Evolutionary conservation across 2,329 filamentous ascomycete genomes (phyloP), one percentile per base, ranked within the genome.

Genomic region (Colletotrichum truncatum): DNA sequence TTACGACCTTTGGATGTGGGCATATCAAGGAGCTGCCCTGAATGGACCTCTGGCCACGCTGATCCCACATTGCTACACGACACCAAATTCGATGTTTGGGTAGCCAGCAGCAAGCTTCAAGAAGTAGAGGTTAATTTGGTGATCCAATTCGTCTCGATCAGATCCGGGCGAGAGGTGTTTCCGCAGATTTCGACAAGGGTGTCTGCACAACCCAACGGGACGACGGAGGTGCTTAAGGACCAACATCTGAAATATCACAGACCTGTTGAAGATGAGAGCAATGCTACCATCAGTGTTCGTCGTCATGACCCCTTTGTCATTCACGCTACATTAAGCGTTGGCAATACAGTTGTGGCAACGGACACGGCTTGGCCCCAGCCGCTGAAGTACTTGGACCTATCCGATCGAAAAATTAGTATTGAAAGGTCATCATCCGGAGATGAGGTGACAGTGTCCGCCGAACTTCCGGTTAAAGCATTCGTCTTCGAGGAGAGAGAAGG

Each of bases 351-450:
- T 14, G 71, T 86, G 2, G 80, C 85, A 4, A 75, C 81, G 12
- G 84, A 86, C 62, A 77, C 81, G 10, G 84, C 85, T 26, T 90
- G 88, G 87, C 87, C 87, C 1, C 85, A 90, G 49, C 88, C 88
- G 1, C 68, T 90, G 53, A 90, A 90, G 74, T 89, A 88, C 66
- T 73, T 88, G 1, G 81, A 84, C 67, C 76, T 89, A 39, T 73
- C 78, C 11, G 75, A 81, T 39, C 80, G 84, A 25, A 71, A 75
- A 1, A 72, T 87, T 10, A 70, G 70, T 9, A 69, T 81, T 23
- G 66, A n/a, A n/a, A n/a, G n/a, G n/a, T n/a, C 73, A 10, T 36
- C 39, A 8, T 32, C 28, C 25, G 43, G 76, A 6, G 70, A 72
- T 4, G 57, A 61, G 1, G 72, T 79, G 25, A 70, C 66, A 53